Evolutionary conservation across 148 eudicot genomes (phyloP), one percentile per base, ranked within the genome.

Genomic region (Talinum fruticosum): DNA sequence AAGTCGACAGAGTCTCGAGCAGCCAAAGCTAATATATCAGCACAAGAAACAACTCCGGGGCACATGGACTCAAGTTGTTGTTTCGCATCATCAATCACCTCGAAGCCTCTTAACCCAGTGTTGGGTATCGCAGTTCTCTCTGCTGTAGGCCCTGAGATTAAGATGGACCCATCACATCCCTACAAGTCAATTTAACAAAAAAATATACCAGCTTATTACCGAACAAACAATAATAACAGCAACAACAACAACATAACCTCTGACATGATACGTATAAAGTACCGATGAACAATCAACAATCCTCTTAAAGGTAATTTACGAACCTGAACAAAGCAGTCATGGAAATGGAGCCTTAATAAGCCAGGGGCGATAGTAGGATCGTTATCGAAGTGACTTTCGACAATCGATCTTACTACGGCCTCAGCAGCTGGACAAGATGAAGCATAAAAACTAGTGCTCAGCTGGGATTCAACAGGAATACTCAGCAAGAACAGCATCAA

Each of bases 251-350:
- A 4, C 65, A 12, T 41, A 41, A n/a, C n/a, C n/a, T n/a, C n/a
- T n/a, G n/a, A n/a, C n/a, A n/a, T n/a, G n/a, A n/a, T n/a, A n/a
- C n/a, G n/a, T n/a, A n/a, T n/a, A n/a, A n/a, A n/a, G n/a, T n/a
- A n/a, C n/a, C n/a, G n/a, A n/a, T n/a, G n/a, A n/a, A n/a, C n/a
- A n/a, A n/a, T n/a, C n/a, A 41, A 41, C 45, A 41, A 41, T 3
- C 10, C 45, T 41, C 4, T 37, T 37, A 37, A 7, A 37, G 4
- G 41, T n/a, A n/a, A n/a, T n/a, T 10, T 10, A 35, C 32, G 21
- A 62, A 89, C 96, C 87, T 88, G 88, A 82, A 91, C 93, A 82
- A 91, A 92, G 71, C 97, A 92, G 51, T 92, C 93, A 79, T 90
- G 97, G 49, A 92, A 92, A 74, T 86, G 88, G 41, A 92, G 92